These are phyloP conservation scores for Sisymbrium irio DNA, from an alignment of 345 rosid species.

Conservation along the genomic window DNA sequence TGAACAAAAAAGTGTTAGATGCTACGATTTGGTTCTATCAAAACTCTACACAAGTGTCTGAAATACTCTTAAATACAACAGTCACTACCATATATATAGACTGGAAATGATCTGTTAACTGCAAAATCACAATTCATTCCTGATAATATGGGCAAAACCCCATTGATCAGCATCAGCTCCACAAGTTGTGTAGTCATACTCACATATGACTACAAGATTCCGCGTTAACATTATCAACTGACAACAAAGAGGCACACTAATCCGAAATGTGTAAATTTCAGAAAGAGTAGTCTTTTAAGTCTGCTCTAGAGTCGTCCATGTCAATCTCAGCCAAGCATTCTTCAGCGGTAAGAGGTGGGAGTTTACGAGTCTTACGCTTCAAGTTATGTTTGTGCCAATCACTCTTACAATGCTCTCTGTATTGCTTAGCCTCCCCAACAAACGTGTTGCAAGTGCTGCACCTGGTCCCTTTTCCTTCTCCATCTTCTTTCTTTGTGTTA, in stretches of 20 bases:
- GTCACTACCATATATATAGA: neutral
- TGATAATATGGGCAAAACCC: neutral
- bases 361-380: conserved; percentile 81
- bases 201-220: conserved; percentile 2
- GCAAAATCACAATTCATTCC: neutral
- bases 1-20: too few relatives aligned
- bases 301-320: conserved; percentile 60
- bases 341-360: conserved; percentile 74
- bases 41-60: neutral
- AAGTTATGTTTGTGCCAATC: conserved; percentile 98
- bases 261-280: conserved; percentile 28
- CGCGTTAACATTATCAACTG: neutral
- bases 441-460: conserved; percentile 84
- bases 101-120: neutral
- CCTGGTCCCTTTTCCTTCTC: conserved; percentile 60
- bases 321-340: conserved; percentile 77
- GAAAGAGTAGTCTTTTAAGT: conserved; percentile 91
- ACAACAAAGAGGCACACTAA: neutral
- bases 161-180: neutral
- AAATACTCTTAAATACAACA: neutral
- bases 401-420: conserved; percentile 88
- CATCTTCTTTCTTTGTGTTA: conserved; percentile 36
- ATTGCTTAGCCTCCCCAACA: conserved; percentile 75
- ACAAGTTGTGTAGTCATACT: neutral
- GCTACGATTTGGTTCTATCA: neutral